Conservation (phyloP, 2,329 filamentous ascomycete genomes). For the Microsporum audouinii region DNA sequence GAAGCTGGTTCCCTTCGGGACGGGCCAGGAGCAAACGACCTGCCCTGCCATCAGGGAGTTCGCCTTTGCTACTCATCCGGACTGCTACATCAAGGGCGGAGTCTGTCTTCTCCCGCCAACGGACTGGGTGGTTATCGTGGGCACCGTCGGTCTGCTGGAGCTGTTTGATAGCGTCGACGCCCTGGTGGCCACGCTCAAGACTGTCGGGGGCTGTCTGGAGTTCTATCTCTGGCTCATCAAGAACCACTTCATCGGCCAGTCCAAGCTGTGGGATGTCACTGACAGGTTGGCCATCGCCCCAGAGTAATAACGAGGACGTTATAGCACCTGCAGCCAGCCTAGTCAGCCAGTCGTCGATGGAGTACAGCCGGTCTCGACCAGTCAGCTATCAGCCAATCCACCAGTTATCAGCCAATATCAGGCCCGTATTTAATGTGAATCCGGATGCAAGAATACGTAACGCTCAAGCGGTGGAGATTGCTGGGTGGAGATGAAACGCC, state of each 20-base stretch:
- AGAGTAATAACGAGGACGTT: too few species aligned
- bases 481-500: background rate
- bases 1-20: conserved; percentile 17
- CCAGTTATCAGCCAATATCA: too few species aligned
- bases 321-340: too few species aligned
- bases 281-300: background rate
- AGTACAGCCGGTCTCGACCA: background rate
- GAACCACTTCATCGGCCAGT: background rate
- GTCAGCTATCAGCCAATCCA: background rate
- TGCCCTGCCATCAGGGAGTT: conserved; percentile 15
- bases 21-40: conserved; percentile 8
- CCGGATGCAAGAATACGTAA: background rate
- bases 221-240: conserved; percentile 9
- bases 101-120: conserved; percentile 15
- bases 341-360: too few species aligned
- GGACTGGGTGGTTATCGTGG: conserved; percentile 17
- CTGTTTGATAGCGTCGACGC: conserved; percentile 8
- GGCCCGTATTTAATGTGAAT: too few species aligned
- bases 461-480: background rate
- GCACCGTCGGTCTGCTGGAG: conserved; percentile 8
- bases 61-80: conserved; percentile 17
- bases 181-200: conserved; percentile 5
- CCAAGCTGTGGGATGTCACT: background rate
- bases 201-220: conserved; percentile 5
- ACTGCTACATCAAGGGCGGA: conserved; percentile 18